A percentile compares a stretch with the other conserved stretches of the same genome.
These are phyloP conservation scores for Limnanthes douglasii DNA, from an alignment of 345 rosid genomes.

Conservation along the genomic window DNA sequence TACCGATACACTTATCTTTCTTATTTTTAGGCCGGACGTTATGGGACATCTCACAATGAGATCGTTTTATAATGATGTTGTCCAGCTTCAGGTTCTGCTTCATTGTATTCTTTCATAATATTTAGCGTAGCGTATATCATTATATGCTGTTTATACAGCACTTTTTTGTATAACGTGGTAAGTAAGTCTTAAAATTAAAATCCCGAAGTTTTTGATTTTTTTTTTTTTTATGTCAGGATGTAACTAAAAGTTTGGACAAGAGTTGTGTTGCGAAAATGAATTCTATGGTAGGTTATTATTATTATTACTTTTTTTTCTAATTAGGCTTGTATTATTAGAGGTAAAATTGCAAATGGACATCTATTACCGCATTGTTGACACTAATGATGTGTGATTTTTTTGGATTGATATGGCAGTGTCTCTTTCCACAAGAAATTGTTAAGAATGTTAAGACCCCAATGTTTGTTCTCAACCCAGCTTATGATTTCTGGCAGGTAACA, in stretches of 20 bases:
- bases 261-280: conserved; percentile 30
- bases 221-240: conserved; percentile 24
- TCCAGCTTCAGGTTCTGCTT: conserved; percentile 48
- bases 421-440: conserved; percentile 55
- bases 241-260: conserved; percentile 35
- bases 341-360: too few species aligned
- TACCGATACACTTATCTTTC: conserved; percentile 9
- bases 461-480: conserved; percentile 71
- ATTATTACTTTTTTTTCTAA: background rate
- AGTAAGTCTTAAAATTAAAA: too few species aligned
- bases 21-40: conserved; percentile 52
- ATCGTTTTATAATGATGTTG: conserved; percentile 53
- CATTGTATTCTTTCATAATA: background rate
- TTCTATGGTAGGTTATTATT: conserved; percentile 20
- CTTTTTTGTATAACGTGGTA: too few species aligned
- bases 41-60: conserved; percentile 43
- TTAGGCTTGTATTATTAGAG: conserved; percentile 1
- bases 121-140: too few species aligned
- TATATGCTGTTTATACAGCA: too few species aligned
- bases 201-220: too few species aligned
- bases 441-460: conserved; percentile 47
- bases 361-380: conserved; percentile 1
- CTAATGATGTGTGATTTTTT: background rate
- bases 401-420: conserved; percentile 29
- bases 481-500: conserved; percentile 92